A percentile compares a stretch with the other conserved stretches of the same genome.
Conservation (phyloP, 805 yeast genomes). For the Monosporozyma siamensis region DNA sequence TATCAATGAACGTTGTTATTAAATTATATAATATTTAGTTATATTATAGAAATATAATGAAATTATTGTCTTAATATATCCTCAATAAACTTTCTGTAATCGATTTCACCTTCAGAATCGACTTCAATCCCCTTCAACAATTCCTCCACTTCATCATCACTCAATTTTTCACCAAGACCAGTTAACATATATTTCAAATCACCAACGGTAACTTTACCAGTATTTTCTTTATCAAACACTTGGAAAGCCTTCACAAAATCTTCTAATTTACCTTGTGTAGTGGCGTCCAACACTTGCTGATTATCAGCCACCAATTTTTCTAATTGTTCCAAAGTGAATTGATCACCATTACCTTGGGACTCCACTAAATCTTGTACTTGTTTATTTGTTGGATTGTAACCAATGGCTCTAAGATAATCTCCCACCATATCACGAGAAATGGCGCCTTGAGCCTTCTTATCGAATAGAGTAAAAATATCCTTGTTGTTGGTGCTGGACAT, state of each 20-base stretch:
- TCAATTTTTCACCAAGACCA: conserved; percentile 87
- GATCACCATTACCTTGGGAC: conserved; percentile 10
- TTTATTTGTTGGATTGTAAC: conserved; percentile 89
- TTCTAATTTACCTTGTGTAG: conserved; percentile 30
- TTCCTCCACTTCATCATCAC: conserved; percentile 90
- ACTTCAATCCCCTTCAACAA: conserved; percentile 90
- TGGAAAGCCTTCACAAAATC: conserved; percentile 95
- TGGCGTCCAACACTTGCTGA: conserved; percentile 21
- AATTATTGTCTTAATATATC: conserved; percentile 76
- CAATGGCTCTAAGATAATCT: conserved; percentile 90
- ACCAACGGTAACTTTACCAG: conserved; percentile 96
- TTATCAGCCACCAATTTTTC: conserved; percentile 19
- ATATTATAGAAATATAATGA: neutral
- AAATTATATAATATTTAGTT: neutral
- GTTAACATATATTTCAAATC: conserved; percentile 92
- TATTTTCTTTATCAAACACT: conserved; percentile 90
- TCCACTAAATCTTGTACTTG: conserved; percentile 19
- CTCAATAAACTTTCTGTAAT: conserved; percentile 90
- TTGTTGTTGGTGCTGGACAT: conserved; percentile 34
- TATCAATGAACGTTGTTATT: conserved; percentile 1
- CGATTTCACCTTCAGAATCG: conserved; percentile 88
- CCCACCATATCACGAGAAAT: conserved; percentile 81
- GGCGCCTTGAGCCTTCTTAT: conserved; percentile 89
- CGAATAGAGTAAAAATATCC: conserved; percentile 95
- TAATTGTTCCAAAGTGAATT: conserved; percentile 24